A percentile compares a stretch with the other conserved stretches of the same genome.
Evolutionary conservation across 192 early-diverging fungal species (phyloP).

Genomic region (Coemansia sp.): DNA sequence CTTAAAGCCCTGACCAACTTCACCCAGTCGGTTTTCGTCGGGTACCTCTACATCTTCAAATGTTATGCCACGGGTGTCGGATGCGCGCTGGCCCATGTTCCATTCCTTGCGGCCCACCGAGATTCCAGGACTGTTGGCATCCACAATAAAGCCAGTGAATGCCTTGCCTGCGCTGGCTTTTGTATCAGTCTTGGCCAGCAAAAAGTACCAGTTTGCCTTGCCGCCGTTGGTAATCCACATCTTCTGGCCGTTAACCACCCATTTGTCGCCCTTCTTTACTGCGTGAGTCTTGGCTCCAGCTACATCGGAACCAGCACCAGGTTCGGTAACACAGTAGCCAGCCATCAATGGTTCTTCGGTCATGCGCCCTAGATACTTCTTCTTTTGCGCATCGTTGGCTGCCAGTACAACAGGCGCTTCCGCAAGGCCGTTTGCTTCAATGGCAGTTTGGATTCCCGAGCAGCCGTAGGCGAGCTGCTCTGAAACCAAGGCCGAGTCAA

Average conservation of each 20-base stretch:
- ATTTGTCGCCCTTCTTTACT: slow-evolving; percentile 75
- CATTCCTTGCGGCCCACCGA: slow-evolving; percentile 91
- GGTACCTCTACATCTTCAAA: slow-evolving; percentile 83
- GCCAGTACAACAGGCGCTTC: slow-evolving; percentile 88
- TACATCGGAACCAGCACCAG: slow-evolving; percentile 75
- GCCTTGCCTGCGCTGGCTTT: slow-evolving; percentile 77
- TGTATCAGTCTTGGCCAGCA: slow-evolving; percentile 85
- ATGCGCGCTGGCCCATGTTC: slow-evolving; percentile 95
- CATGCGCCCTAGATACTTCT: slow-evolving; percentile 97
- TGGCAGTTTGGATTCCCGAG: slow-evolving; percentile 93
- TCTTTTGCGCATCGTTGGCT: slow-evolving; percentile 85
- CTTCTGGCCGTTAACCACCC: slow-evolving; percentile 85
- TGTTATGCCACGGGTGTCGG: slow-evolving; percentile 87
- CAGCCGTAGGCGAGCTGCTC: slow-evolving; percentile 95
- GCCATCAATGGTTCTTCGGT: slow-evolving; percentile 94
- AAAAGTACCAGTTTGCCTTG: slow-evolving; percentile 97
- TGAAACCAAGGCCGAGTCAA: slow-evolving; percentile 82
- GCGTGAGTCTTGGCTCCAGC: slow-evolving; percentile 70
- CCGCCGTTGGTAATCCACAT: slow-evolving; percentile 99
- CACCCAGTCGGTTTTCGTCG: slow-evolving; percentile 73
- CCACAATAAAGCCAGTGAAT: slow-evolving; percentile 95
- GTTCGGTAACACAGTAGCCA: slow-evolving; percentile 86
- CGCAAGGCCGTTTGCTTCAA: slow-evolving; percentile 94
- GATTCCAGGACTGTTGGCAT: slow-evolving; percentile 86
- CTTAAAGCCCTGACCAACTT: slow-evolving; percentile 86